Base-by-base conservation (phyloP, 2,329 filamentous ascomycete genomes). In the Calonectria leucothoes region DNA sequence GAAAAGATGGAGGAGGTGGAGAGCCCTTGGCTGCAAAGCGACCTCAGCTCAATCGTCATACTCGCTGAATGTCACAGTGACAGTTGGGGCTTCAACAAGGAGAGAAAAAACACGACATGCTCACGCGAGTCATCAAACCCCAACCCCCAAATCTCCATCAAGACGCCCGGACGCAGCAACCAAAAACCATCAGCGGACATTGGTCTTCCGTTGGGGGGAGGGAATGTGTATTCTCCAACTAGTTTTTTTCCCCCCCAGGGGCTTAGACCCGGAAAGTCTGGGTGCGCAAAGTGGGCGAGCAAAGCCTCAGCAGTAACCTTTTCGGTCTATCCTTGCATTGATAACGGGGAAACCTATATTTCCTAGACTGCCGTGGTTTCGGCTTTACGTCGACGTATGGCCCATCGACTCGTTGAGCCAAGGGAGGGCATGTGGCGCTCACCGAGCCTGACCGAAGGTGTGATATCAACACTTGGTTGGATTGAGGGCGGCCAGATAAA, bases 51-150 rank as follows among this genome's bases (percentile, higher is more conserved):
- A 71, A 15, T 67, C 52, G 63, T 39, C 51, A 39, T 31, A 33
- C 59, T 42, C 37, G 25, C 37, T 45, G 33, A 64, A 59, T 37
- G 63, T 35, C 29, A 67, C 45, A 35, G 74, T 76, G 76, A 73
- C 71, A 69, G 77, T 78, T 79, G 77, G 66, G 77, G 65, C 37
- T 77, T 76, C 77, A 78, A 79, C 75, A 77, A 74, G 72, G 70
- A 69, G 68, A 75, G 33, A 61, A 52, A 55, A 42, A 70, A 31
- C 31, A 48, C 37, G 35, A 42, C n/a, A 48, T 64, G 3, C 23
- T 25, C 52, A 23, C n/a, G 27, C 48, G 39, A 42, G 17, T 71
- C 35, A 52, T 31, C 31, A 29, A 39, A 74, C 77, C 77, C 77
- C 77, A 79, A 78, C 76, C 77, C 77, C 77, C 76, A 78, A 79